Base-by-base conservation (phyloP, 805 yeast genomes). In the Starmerella stellata region DNA sequence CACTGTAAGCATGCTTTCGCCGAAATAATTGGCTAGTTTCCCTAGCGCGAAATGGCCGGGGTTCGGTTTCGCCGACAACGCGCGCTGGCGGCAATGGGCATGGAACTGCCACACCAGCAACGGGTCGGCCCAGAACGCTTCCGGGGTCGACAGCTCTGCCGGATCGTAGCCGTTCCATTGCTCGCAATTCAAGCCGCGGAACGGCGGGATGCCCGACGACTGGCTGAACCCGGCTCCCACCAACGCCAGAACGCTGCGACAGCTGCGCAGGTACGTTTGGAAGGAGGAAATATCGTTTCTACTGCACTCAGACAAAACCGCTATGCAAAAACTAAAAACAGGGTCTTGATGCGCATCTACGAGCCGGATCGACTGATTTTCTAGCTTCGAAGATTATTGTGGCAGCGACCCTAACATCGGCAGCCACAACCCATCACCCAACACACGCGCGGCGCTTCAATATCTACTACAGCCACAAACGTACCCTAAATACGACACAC, bases 101-200 rank as follows among this genome's bases (percentile, higher is more conserved):
- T 83, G 82, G 50, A 78, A 82, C 52, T 79, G 87, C 95, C 95
- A 82, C 5, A 83, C 94, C 8, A 81, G 62, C 0, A 80, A 79
- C 0, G 95, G 93, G 52, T 82, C 85, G 16, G 64, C 62, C 42
- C 74, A 69, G 54, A 83, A 82, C 4, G 93, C 94, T 52, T 82
- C 94, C 1, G 93, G 93, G 0, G 94, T 82, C 5, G 93, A 93
- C 33, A 83, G 62, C 51, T 82, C 94, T 34, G 79, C 74, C 48
- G 83, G 73, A 38, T 76, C 76, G 58, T 71, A 77, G 44, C 72
- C 72, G 43, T 71, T 65, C 93, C 94, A 82, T 21, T 75, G 59
- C 0, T 90, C 87, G 16, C 39, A 35, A 37, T 74, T 74, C 1
- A 74, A 57, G 7, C 81, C 81, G 37, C 82, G 61, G 52, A 75